Evolutionary conservation across 2,329 filamentous ascomycete species (phyloP), one percentile per base, ranked within the genome.

Genomic region (Rachicladosporium sp.): DNA sequence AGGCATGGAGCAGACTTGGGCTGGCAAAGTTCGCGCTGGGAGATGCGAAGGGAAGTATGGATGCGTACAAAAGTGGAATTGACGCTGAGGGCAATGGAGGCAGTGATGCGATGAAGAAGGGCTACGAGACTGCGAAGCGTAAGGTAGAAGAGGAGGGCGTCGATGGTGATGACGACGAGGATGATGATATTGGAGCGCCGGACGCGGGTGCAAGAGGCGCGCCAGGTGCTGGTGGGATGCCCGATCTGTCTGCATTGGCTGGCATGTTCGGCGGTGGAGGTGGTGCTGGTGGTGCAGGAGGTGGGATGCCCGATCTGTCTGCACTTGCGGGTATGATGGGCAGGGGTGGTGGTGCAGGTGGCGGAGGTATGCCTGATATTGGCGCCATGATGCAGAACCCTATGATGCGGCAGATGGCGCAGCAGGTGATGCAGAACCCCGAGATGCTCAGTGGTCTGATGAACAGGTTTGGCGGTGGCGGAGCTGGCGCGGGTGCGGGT

Each of bases 381-480:
- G 66, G 76, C 47, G 76, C 76, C 47, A 79, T 98, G 61, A 93
- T 96, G 87, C 87, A 71, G 70, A 98, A 96, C 69, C 91, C 91
- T 41, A 96, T 96, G 91, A 93, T 98, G 67, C 78, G 87, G 37
- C 83, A 75, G 67, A 95, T 96, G 87, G 91, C 91, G 4, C 86
- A 95, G 69, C 94, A 85, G 63, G 65, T 98, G 40, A 96, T 96
- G 91, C 85, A 78, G 66, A 95, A 98, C 67, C 91, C 91, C 0
- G 84, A 93, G 7, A 78, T 88, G 69, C 82, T 96, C 77, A 74
- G 71, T 59, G 91, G 87, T 61, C 65, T 98, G 43, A 94, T 98
- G 88, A 96, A 98, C 69, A 76, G 74, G 52, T 87, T 93, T 57
- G 76, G 74, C 45, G 68, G 70, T 40, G 65, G 65, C 12, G 61